Conservation (phyloP, 352 stramenopile genomes). For the Pythium sukuiense region DNA sequence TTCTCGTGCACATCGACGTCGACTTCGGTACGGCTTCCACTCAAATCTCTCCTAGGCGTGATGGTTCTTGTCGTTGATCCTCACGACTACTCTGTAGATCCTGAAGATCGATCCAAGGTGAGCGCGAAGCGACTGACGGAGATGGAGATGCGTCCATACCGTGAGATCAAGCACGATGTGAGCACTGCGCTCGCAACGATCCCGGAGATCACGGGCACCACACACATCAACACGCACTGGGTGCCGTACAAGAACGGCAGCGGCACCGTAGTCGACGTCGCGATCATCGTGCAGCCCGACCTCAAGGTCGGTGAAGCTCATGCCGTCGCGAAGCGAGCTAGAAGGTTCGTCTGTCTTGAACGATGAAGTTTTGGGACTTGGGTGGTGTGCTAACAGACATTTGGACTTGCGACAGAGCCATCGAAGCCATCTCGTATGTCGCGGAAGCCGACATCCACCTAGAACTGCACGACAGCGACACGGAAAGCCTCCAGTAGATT, state of each 20-base stretch:
- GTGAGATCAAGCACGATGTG: conserved; percentile 74
- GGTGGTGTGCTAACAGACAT: not conserved
- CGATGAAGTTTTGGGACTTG: not conserved
- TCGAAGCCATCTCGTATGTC: conserved; percentile 79
- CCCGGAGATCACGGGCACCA: conserved; percentile 66
- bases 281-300: conserved; percentile 75
- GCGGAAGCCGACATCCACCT: conserved; percentile 80
- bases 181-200: conserved; percentile 58
- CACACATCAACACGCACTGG: conserved; percentile 86
- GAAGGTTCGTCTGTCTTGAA: conserved; percentile 52
- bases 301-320: conserved; percentile 75
- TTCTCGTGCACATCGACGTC: conserved; percentile 86
- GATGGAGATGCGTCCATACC: conserved; percentile 71
- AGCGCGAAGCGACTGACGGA: conserved; percentile 39
- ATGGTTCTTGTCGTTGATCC: not conserved
- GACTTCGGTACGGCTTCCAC: conserved; percentile 56
- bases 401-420: conserved; percentile 44
- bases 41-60: not conserved
- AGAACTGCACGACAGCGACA: conserved; percentile 47
- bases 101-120: conserved; percentile 24
- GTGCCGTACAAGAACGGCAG: conserved; percentile 55
- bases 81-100: conserved; percentile 26
- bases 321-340: conserved; percentile 65
- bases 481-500: conserved; percentile 2
- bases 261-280: conserved; percentile 73